These are phyloP conservation scores for Dothiorella sarmentorum DNA, from an alignment of 2,329 filamentous ascomycete genomes.

Conservation along the genomic window DNA sequence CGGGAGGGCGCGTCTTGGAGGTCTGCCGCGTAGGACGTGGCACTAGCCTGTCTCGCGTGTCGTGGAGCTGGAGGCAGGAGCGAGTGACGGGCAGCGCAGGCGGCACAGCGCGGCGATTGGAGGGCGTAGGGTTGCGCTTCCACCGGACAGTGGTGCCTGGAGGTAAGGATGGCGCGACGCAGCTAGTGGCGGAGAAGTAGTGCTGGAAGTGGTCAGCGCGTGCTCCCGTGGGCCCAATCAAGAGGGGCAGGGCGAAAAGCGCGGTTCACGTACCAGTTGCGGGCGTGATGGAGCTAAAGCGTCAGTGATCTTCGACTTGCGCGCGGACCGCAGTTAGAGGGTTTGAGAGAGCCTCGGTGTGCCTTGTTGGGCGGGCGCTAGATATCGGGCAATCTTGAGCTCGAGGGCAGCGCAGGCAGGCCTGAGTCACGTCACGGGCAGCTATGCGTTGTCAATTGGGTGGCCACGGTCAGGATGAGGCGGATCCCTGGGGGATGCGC, in stretches of 20 bases:
- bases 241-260: conserved; percentile 18
- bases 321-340: conserved; percentile 20
- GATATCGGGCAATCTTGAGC: conserved; percentile 29
- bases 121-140: conserved; percentile 15
- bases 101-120: conserved; percentile 27
- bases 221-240: conserved; percentile 33
- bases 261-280: conserved; percentile 22
- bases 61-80: conserved; percentile 22
- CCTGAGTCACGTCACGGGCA: conserved; percentile 36
- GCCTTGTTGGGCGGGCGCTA: conserved; percentile 34
- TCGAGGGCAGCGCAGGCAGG: conserved; percentile 30
- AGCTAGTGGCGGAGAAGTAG: conserved; percentile 31
- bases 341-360: conserved; percentile 27
- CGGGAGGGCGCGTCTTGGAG: conserved; percentile 15
- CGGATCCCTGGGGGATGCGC: conserved; percentile 30
- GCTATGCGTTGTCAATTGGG: conserved; percentile 42
- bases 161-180: conserved; percentile 29
- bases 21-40: conserved; percentile 32
- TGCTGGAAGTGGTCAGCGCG: conserved; percentile 31
- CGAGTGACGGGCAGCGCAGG: conserved; percentile 20
- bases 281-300: conserved; percentile 22
- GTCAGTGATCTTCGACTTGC: conserved; percentile 14
- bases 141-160: conserved; percentile 19
- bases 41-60: conserved; percentile 26
- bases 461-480: conserved; percentile 36